Conservation (phyloP, 1,284 basidiomycete genomes). For the Grifola frondosa region DNA sequence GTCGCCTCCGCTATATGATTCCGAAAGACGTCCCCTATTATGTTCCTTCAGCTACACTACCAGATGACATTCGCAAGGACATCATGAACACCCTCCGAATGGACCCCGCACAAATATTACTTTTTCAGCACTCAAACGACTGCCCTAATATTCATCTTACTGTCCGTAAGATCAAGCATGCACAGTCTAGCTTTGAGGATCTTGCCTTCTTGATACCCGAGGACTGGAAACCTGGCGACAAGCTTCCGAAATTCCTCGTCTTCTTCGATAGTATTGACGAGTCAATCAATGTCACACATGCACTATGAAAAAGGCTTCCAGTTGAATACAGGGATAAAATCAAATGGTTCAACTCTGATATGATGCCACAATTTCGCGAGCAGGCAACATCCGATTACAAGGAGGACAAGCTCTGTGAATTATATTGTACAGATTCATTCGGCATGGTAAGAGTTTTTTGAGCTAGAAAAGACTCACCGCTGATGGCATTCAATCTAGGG, state of each 20-base stretch:
- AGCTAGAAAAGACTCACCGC: not conserved
- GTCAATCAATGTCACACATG: conserved; percentile 19
- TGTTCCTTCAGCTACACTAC: conserved; percentile 36
- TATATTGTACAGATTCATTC: conserved; percentile 30
- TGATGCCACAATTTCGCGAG: conserved; percentile 25
- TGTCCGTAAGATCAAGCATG: conserved; percentile 27
- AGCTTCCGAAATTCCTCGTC: conserved; percentile 26
- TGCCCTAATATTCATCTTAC: conserved; percentile 32
- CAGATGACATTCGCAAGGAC: conserved; percentile 22
- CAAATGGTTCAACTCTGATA: conserved; percentile 32
- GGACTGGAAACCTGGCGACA: conserved; percentile 4
- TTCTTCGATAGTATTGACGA: conserved; percentile 33
- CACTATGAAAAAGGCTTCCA: conserved; percentile 19
- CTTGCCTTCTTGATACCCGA: conserved; percentile 32
- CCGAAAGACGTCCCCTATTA: conserved; percentile 30
- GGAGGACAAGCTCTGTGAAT: conserved; percentile 13
- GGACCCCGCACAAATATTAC: not conserved
- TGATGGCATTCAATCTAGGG: conserved; percentile 22
- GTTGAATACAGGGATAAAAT: conserved; percentile 21
- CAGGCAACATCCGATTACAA: conserved; percentile 13
- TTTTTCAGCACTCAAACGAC: conserved; percentile 30
- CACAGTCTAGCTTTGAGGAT: conserved; percentile 28
- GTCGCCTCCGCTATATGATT: conserved; percentile 28
- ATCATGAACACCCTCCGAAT: conserved; percentile 21
- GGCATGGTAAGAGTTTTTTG: conserved; percentile 31